Evolutionary conservation across 768 basidiomycete genomes (phyloP).

Genomic region (Arthromyces matolae): DNA sequence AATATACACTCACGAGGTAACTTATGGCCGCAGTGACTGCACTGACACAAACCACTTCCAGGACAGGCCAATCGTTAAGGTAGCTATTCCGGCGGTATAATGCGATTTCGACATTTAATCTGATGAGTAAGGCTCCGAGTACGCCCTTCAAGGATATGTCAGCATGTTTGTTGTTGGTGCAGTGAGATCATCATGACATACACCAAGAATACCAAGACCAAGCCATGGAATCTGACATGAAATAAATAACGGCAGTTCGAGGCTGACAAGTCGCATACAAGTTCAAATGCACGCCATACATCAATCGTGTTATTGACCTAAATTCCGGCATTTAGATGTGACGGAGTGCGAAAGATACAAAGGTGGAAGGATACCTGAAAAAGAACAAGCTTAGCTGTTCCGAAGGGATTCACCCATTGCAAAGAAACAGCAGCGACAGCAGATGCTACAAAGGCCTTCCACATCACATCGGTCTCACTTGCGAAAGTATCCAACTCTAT

Average conservation of each 20-base stretch:
- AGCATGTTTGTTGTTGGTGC: too few relatives aligned
- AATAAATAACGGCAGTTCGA: not conserved
- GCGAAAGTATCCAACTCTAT: conserved; percentile 65
- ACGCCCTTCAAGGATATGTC: conserved; percentile 45
- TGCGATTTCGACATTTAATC: conserved; percentile 60
- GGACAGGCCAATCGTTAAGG: conserved; percentile 55
- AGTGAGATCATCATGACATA: conserved; percentile 33
- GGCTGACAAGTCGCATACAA: conserved; percentile 37
- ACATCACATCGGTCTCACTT: conserved; percentile 74
- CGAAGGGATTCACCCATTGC: conserved; percentile 83
- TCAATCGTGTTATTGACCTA: conserved; percentile 57
- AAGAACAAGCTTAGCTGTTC: conserved; percentile 78
- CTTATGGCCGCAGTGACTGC: conserved; percentile 69
- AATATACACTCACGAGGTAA: conserved; percentile 47
- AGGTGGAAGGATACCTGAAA: conserved; percentile 49
- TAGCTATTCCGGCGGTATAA: conserved; percentile 56
- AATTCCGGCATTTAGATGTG: not conserved
- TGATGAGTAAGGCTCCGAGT: conserved; percentile 62
- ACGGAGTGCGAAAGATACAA: too few relatives aligned
- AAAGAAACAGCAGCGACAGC: conserved; percentile 83
- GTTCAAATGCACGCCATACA: conserved; percentile 69
- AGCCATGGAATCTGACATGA: conserved; percentile 64
- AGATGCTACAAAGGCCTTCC: conserved; percentile 87
- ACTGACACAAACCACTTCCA: conserved; percentile 60
- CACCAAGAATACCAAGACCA: conserved; percentile 57